Base-by-base conservation (phyloP, 495 filamentous ascomycete species). In the Penicillium robsamsonii region DNA sequence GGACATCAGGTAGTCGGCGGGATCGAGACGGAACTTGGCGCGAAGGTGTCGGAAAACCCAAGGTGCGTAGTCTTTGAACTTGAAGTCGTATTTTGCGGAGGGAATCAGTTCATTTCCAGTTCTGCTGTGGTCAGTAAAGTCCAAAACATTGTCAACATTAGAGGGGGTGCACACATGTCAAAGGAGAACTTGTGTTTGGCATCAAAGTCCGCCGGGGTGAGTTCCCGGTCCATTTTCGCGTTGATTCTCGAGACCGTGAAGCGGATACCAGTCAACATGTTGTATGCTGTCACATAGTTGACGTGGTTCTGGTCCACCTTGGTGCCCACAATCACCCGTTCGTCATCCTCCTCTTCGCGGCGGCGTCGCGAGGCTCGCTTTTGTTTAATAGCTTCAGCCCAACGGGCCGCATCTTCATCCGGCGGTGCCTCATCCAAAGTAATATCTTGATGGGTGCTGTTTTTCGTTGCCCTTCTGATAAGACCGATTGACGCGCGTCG, bases 61-160 rank as follows among this genome's bases (percentile, higher is more conserved):
- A 30, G 94, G 94, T 17, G 94, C 94, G 71, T 99, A 99, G 72
- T 99, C 94, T 72, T 99, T 99, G 77, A 99, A 99, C 70, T 99
- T 99, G 84, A 97, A 99, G 75, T 99, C 94, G 78, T 99, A 99
- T 75, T 97, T 97, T 60, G 95, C 92, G 53, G 92, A 96, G 20
- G 94, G 94, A 17, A 95, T 96, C 66, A 99, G 77, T 73, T 99
- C 94, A 71, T 96, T 96, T 51, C 94, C 94, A 57, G 93, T 96
- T 64, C 89, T 91, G 62, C 58, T 55, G 25, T 12, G 17, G 52
- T 65, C 27, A 68, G 60, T 47, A 30, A 53, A 5, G 27, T 33
- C 68, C 43, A 70, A 67, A 46, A 70, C 67, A 43, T 25, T 13
- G 7, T 29, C 41, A 49, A 29, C 7, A 6, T 7, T 44, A 11